A percentile compares a stretch with the other conserved stretches of the same genome.
These are phyloP conservation scores for Fusarium luffae DNA, from an alignment of 2,329 filamentous ascomycete species.

Conservation along the genomic window DNA sequence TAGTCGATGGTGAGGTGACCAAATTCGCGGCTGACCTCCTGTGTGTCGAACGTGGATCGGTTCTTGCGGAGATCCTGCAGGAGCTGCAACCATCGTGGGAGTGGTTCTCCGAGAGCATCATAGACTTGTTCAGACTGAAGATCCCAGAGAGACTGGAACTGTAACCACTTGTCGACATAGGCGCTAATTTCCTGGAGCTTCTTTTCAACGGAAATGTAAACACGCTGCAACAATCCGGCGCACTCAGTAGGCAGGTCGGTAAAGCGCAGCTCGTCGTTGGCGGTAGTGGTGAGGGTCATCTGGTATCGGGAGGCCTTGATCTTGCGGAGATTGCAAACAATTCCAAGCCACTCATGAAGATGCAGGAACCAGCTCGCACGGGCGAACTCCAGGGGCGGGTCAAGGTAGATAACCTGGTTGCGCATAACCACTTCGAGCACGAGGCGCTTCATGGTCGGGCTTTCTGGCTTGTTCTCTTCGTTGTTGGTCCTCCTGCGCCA, in stretches of 20 bases:
- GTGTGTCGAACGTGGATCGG: conserved; percentile 95
- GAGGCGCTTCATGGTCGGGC: conserved; percentile 76
- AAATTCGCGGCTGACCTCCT: conserved; percentile 91
- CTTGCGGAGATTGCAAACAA: conserved; percentile 91
- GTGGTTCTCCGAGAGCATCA: conserved; percentile 87
- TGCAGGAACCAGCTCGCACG: conserved; percentile 94
- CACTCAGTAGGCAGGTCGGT: conserved; percentile 86
- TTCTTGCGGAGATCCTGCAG: conserved; percentile 98
- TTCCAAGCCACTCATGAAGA: conserved; percentile 91
- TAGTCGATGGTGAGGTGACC: conserved; percentile 97
- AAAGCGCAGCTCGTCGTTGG: conserved; percentile 78
- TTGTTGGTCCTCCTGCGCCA: conserved; percentile 62
- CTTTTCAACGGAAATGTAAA: conserved; percentile 85
- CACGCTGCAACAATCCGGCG: conserved; percentile 79
- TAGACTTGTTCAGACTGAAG: conserved; percentile 96
- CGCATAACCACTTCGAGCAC: conserved; percentile 96
- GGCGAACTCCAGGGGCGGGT: conserved; percentile 91
- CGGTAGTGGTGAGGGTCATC: conserved; percentile 78
- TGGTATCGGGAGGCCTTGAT: conserved; percentile 96
- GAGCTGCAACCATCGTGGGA: conserved; percentile 92
- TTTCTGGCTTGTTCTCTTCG: conserved; percentile 60
- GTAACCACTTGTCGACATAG: conserved; percentile 98
- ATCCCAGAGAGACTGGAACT: conserved; percentile 99
- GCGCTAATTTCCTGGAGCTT: conserved; percentile 82
- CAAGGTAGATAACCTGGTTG: conserved; percentile 96